Base-by-base conservation (phyloP, 2,329 filamentous ascomycete genomes). In the Colletotrichum falcatum region DNA sequence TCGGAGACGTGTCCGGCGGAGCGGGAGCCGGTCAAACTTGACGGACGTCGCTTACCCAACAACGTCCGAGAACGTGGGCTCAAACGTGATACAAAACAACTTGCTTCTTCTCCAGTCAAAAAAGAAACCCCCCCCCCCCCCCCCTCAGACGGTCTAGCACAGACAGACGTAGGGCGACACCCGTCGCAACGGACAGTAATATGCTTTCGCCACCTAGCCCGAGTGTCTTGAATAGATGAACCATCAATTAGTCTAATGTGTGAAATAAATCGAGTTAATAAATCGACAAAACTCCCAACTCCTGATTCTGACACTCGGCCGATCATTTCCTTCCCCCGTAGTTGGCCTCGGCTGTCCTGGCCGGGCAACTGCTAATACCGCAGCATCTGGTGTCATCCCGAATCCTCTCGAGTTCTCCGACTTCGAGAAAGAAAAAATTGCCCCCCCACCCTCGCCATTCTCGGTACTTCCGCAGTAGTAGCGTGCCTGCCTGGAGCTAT, bases 201-300 rank as follows among this genome's bases (percentile, higher is more conserved):
- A 2, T 37, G 28, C 26, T 7, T 26, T 12, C 9, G 30, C 9
- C 28, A 23, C 16, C 20, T n/a, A 20, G 44, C 30, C 20, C 46
- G 23, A 28, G 2, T n/a, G 18, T 51, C 30, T 37, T 64, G 46
- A 46, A 60, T 44, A 46, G 26, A 55, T 54, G 23, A 56, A 56
- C 20, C 35, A 28, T 51, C 42, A 35, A 70, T 70, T 70, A 66
- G 49, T 66, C 63, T 66, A 66, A 44, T 61, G n/a, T 61, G 49
- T 39, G n/a, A 35, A 54, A 30, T 35, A 66, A 35, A 49, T 66
- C 42, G n/a, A 61, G 49, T 39, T 42, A 28, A 30, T 14, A 44
- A 18, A 37, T 44, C 18, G 44, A 51, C 20, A 30, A 9, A 69
- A 70, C 67, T 70, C 67, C 67, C 46, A 16, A 66, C 67, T 70